Base-by-base conservation (phyloP, 768 basidiomycete species). In the Boletellus emodensis region DNA sequence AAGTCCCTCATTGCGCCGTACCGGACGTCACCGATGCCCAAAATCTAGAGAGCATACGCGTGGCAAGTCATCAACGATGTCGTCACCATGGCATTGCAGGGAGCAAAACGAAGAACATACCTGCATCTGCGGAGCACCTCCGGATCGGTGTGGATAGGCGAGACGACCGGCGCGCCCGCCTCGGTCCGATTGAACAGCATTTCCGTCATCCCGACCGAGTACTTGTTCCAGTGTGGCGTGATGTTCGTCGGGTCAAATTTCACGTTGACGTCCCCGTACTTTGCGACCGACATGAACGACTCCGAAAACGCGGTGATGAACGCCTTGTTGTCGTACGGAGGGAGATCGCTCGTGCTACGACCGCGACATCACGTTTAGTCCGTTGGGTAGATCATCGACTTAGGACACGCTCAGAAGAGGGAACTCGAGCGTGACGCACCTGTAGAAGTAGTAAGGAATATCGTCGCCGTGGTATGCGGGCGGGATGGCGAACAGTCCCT, bases 361-460 rank as follows among this genome's bases (percentile, higher is more conserved):
- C n/a, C n/a, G n/a, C n/a, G n/a, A n/a, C n/a, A n/a, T n/a, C n/a
- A n/a, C n/a, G n/a, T n/a, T n/a, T n/a, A n/a, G n/a, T n/a, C n/a
- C n/a, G n/a, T n/a, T n/a, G n/a, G n/a, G n/a, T n/a, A n/a, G n/a
- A n/a, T n/a, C n/a, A n/a, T n/a, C n/a, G n/a, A n/a, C n/a, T n/a
- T n/a, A n/a, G n/a, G n/a, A n/a, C n/a, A n/a, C n/a, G n/a, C n/a
- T n/a, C n/a, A n/a, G n/a, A n/a, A n/a, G n/a, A n/a, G n/a, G n/a
- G n/a, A n/a, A n/a, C n/a, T n/a, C n/a, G n/a, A n/a, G n/a, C n/a
- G 0, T 10, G 7, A 10, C 46, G 1, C 32, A 58, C 53, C 57
- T 64, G 4, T 71, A 57, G 52, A 76, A 78, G 48, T 77, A 78
- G 53, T 73, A 77, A 2, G 47, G 32, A 2, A 67, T 34, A 42